Base-by-base conservation (phyloP, 164 flowering plant genomes). In the Saururus chinensis region DNA sequence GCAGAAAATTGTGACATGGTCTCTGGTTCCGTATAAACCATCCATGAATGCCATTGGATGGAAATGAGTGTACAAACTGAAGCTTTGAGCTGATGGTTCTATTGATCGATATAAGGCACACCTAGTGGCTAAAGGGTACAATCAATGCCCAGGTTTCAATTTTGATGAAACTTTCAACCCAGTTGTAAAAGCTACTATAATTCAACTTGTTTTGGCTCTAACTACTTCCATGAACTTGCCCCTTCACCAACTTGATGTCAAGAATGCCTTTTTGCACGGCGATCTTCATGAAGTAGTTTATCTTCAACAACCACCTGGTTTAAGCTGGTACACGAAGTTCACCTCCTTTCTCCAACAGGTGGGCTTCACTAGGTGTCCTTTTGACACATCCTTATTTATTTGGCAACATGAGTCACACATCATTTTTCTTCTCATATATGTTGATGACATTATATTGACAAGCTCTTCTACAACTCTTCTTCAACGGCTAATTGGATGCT, bases 111-210 rank as follows among this genome's bases (percentile, higher is more conserved):
- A 17, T 40, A 57, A 57, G 42, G 60, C 60, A n/a, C 4, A 7
- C 5, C 60, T 57, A 5, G 40, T 56, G 58, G 58, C 58, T 4
- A 57, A 26, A 19, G 60, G 42, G 5, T 57, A 25, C 30, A 14
- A 30, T 41, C 62, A 41, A 22, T 4, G 51, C 8, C 25, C 23
- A 59, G 62, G 51, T 40, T 22, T n/a, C n/a, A n/a, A n/a, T n/a
- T n/a, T n/a, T n/a, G n/a, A n/a, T n/a, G n/a, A n/a, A n/a, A 59
- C 62, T 5, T 59, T 57, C 60, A 57, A 19, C 19, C 42, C 60
- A 4, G 60, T 7, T n/a, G 30, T 57, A 19, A 26, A 35, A 42
- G 53, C 53, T 13, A 37, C n/a, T 16, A 23, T 53, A 19, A 60
- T 60, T 9, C 30, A 35, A 19, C 21, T 37, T 22, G 37, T 42